Conservation (phyloP, 768 basidiomycete species). For the Podaxis carcinomalis region DNA sequence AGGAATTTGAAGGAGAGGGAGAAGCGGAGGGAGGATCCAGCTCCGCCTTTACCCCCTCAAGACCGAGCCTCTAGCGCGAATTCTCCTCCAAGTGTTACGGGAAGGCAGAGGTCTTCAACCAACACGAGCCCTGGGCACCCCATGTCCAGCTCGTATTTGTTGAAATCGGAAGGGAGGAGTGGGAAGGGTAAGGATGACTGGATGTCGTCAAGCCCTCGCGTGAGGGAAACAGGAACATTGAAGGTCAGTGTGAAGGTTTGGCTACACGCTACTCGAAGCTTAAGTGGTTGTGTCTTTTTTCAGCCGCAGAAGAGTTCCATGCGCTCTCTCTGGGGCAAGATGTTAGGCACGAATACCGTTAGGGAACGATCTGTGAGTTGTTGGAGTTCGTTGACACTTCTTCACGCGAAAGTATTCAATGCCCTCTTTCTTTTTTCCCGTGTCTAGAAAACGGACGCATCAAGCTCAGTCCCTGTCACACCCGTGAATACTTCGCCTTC, state of each 20-base stretch:
- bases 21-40: slow-evolving; percentile 30
- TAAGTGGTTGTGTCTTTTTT: not conserved
- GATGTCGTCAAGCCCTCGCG: slow-evolving; percentile 12
- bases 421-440: not conserved
- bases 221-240: slow-evolving; percentile 19
- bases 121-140: not conserved
- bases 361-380: slow-evolving; percentile 65
- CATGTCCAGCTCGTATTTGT: not conserved
- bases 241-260: slow-evolving; percentile 39
- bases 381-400: slow-evolving; percentile 12
- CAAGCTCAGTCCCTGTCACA: slow-evolving; percentile 26
- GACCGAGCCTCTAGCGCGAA: slow-evolving; percentile 24
- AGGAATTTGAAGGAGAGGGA: slow-evolving; percentile 22
- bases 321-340: slow-evolving; percentile 73
- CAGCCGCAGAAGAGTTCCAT: slow-evolving; percentile 61
- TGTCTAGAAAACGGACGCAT: slow-evolving; percentile 53
- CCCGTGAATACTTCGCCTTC: slow-evolving; percentile 27
- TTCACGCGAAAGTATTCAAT: not conserved
- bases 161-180: not conserved
- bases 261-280: not conserved
- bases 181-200: not conserved
- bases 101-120: slow-evolving; percentile 3
- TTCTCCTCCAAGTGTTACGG: not conserved
- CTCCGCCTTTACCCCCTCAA: slow-evolving; percentile 38
- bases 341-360: slow-evolving; percentile 62